Evolutionary conservation across 1,284 basidiomycete species (phyloP), one percentile per base, ranked within the genome.

Genomic region (Violaceomyces palustris): DNA sequence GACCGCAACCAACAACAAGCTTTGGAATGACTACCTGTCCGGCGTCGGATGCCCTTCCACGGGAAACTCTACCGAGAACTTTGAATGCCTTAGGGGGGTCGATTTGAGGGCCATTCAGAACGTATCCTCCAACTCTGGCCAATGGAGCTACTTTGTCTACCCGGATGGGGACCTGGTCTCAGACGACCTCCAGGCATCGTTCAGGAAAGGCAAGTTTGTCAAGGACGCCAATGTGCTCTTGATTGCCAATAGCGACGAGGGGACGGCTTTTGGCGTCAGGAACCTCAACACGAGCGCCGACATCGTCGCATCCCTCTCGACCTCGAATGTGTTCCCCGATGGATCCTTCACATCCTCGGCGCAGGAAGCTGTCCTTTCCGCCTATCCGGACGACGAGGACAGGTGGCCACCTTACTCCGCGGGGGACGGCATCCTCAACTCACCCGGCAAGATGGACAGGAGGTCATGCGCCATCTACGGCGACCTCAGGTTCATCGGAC

Each of bases 381-480:
- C 36, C 18, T 57, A 57, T 30, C 45, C 54, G 18, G 50, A 57
- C 34, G 47, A 57, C 40, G 54, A 57, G 15, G 54, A 47, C 15
- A 32, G 45, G 23, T 57, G 41, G 12, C 21, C 49, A 6, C 54
- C 54, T 4, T 57, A 35, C 42, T 40, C 44, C 14, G 54, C 54
- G 1, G 54, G 54, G 2, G 42, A 45, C 2, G 54, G 54, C 8
- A 23, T 42, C 18, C 25, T 57, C 6, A 6, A 6, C 3, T n/a
- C 39, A 2, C 6, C 38, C 21, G 53, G 45, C 0, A 29, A n/a
- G 26, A 52, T 48, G 42, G 49, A 48, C 22, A 45, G 54, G 2
- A 40, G 53, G 1, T 45, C 44, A 27, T 50, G 41, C 15, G 45
- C 41, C 21, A 42, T 56, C 35, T 47, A 42, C 41, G 53, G 53